A percentile compares a stretch with the other conserved stretches of the same genome.
Evolutionary conservation across 495 filamentous ascomycete species (phyloP).

Genomic region (Penicillium parvum): DNA sequence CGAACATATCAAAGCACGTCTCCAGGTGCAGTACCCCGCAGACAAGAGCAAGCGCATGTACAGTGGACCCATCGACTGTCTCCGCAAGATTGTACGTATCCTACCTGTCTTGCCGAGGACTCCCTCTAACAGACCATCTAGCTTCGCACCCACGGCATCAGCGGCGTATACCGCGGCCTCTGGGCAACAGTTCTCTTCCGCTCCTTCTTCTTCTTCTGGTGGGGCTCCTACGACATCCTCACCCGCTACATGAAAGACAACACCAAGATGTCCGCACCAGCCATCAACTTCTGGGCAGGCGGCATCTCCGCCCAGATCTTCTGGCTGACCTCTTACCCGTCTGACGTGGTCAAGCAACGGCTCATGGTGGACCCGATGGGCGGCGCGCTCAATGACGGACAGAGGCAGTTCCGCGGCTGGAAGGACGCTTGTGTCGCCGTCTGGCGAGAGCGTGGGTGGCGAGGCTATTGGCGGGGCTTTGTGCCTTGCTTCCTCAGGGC

Average conservation of each 20-base stretch:
- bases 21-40: constrained; percentile 87
- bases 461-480: constrained; percentile 91
- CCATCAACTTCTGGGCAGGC: constrained; percentile 95
- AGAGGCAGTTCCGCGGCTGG: constrained; percentile 70
- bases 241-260: constrained; percentile 59
- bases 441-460: constrained; percentile 66
- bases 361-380: constrained; percentile 93
- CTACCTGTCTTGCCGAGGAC: too few relatives aligned
- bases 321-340: constrained; percentile 88
- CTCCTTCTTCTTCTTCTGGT: constrained; percentile 96
- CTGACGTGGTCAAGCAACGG: constrained; percentile 95
- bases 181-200: constrained; percentile 82
- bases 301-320: constrained; percentile 89
- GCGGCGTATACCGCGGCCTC: constrained; percentile 80
- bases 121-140: constrained; percentile 15
- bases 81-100: constrained; percentile 58
- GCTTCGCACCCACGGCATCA: constrained; percentile 61
- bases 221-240: constrained; percentile 85
- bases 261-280: constrained; percentile 70
- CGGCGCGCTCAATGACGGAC: constrained; percentile 61
- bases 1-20: constrained; percentile 89
- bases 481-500: constrained; percentile 88
- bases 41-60: constrained; percentile 72
- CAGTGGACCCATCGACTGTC: constrained; percentile 79
- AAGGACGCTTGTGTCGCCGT: constrained; percentile 73